Evolutionary conservation across 306 rosid species (phyloP), one percentile per base, ranked within the genome.

Genomic region (Prunus davidiana): DNA sequence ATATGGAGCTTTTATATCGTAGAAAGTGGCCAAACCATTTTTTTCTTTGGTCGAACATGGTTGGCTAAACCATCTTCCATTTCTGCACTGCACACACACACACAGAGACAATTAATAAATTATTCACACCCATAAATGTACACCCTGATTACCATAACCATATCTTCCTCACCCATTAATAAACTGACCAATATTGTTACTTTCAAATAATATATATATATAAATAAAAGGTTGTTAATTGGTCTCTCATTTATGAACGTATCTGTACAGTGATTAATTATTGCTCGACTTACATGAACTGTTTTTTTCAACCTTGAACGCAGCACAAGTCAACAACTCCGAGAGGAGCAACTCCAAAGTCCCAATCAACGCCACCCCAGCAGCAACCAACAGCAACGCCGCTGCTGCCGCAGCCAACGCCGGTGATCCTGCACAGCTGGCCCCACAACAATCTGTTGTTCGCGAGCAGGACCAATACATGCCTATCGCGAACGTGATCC

Each of bases 401-500:
- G 14, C 14, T 12, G 10, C 11, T 0, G 5, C 13, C 25, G 62
- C 12, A 12, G 62, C 5, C 28, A 56, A 56, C 24, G 1, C 27
- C 27, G 14, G 24, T 8, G 20, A 56, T 22, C 14, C 28, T 15
- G 14, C 47, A 15, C 30, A 9, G 19, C 2, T 10, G 55, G 22
- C 16, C 19, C 41, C 49, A 11, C 74, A 64, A 34, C 74, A 64
- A 20, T 75, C 60, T 60, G 4, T 66, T 8, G 67, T 87, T 6
- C 78, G 87, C 12, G 97, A 89, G 7, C 97, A 92, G 30, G 91
- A 92, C 66, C 96, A 81, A 41, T 88, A 83, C 88, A 86, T 92
- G 97, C 97, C 97, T 0, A 87, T 90, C 0, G 91, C 97, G 3
- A 92, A 89, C 28, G 97, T 92, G 62, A 84, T 87, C 22, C 86